Base-by-base conservation (phyloP, 1,139 yeast species). In the Candida gigantensis region DNA sequence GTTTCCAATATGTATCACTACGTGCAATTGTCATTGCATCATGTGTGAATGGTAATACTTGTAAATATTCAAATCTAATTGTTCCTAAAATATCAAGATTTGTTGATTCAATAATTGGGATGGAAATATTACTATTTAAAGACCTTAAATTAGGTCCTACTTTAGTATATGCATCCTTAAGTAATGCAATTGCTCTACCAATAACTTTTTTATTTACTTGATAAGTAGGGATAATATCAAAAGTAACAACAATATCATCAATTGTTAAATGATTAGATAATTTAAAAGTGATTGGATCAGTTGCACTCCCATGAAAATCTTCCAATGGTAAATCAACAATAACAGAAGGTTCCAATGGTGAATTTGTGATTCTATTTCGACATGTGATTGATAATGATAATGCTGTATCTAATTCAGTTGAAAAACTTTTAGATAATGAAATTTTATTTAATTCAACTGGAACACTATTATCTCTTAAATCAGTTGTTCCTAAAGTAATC, bases 161-260 rank as follows among this genome's bases (percentile, higher is more conserved):
- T 18, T 74, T 67, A 1, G 92, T 79, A 49, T 78, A 78, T 3
- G 80, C 77, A 39, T 77, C 75, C 39, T 78, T 73, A 47, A 89
- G 65, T 36, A 85, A 55, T 0, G 95, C 95, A 26, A 88, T 89
- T 1, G 94, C 97, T 36, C 98, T 74, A 14, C 96, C 97, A 34
- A 90, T 65, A 9, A 83, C 71, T 47, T 75, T 75, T 20, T 69
- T 64, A 7, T 62, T 48, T 40, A 65, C 64, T 40, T 68, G 86
- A 57, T 89, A 90, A 0, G 97, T 88, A n/a, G 97, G 96, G 15
- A 90, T 89, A 43, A 92, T 74, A 58, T 92, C 97, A 62, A 92
- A 92, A 28, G 80, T 78, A 21, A 92, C 60, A 3, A 74, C 60
- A n/a, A 82, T 72, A 43, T 82, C 79, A 30, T 74, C 66, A 3